Evolutionary conservation across 805 yeast genomes (phyloP), one percentile per base, ranked within the genome.

Genomic region (Grigorovia transvaalensis): DNA sequence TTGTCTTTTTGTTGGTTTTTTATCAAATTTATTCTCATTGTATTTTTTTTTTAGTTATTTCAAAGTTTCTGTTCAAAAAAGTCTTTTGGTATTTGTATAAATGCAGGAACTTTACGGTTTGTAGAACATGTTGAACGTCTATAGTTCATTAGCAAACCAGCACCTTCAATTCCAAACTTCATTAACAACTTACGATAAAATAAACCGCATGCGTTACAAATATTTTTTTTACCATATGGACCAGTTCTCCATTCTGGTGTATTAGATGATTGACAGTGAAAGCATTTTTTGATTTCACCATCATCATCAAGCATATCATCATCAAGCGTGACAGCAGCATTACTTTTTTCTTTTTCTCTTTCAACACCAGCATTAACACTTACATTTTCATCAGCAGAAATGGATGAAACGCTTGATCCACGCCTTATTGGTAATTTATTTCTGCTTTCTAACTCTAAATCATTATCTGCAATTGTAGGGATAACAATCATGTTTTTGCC

Each of bases 241-340:
- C 53, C 53, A 2, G 50, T 33, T 38, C 53, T 30, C 53, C 53
- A 51, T 44, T 51, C 47, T 13, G 50, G 50, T 7, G 53, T 51
- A 18, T 44, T 44, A 20, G 74, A 73, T 1, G 83, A 78, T 0
- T 83, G 82, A 69, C 96, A 89, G 58, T 88, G 96, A 40, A 70
- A 62, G 59, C 91, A 85, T 45, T 7, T 63, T 86, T 53, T 74
- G 17, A n/a, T 8, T 15, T 15, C n/a, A 3, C 15, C 42, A 38
- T 46, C 23, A n/a, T 46, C 42, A 30, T 29, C 27, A 23, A 23
- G 27, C 27, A 6, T 44, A 18, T 23, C 38, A 13, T 33, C 15
- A 12, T 33, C 38, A 23, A 23, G 27, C 27, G 27, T 44, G 6
- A 18, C 38, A 13, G 4, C 15, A 12, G 4, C 38, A 33, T 33